Conservation (phyloP, 805 yeast genomes). For the Ogataea trehalophila region DNA sequence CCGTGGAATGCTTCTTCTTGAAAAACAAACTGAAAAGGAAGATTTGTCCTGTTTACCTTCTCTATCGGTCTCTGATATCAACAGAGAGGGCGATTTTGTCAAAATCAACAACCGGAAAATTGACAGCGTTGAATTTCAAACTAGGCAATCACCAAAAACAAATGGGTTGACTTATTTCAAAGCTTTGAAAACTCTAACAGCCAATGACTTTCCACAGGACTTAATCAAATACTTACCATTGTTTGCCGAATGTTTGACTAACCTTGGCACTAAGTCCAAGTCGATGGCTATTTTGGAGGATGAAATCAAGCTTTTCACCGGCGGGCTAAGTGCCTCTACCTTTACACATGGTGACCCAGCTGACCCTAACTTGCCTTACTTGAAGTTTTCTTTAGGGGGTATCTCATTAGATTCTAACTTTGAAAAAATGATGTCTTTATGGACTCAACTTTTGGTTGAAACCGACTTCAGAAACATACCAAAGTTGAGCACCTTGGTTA, state of each 20-base stretch:
- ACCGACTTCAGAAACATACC: conserved; percentile 65
- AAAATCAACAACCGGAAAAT: conserved; percentile 28
- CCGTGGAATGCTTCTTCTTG: conserved; percentile 55
- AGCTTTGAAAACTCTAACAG: conserved; percentile 56
- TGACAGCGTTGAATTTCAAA: conserved; percentile 20
- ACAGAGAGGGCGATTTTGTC: conserved; percentile 43
- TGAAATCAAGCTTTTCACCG: conserved; percentile 74
- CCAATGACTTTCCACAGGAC: conserved; percentile 48
- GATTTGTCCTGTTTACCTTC: conserved; percentile 81
- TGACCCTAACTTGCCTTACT: conserved; percentile 40
- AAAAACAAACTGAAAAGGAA: conserved; percentile 62
- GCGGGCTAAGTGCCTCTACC: conserved; percentile 70
- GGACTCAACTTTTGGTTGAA: conserved; percentile 61
- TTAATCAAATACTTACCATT: conserved; percentile 69
- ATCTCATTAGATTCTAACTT: conserved; percentile 65
- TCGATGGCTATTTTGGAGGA: conserved; percentile 81
- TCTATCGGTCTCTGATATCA: conserved; percentile 67
- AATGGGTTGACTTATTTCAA: conserved; percentile 79
- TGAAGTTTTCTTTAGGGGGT: conserved; percentile 60
- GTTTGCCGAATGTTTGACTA: conserved; percentile 75
- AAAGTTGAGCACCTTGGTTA: conserved; percentile 69
- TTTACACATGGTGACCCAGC: conserved; percentile 53
- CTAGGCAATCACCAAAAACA: conserved; percentile 38
- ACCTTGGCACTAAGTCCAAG: conserved; percentile 73
- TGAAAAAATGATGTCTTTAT: conserved; percentile 53